Base-by-base conservation (phyloP, 495 filamentous ascomycete species). In the Physcia stellaris region DNA sequence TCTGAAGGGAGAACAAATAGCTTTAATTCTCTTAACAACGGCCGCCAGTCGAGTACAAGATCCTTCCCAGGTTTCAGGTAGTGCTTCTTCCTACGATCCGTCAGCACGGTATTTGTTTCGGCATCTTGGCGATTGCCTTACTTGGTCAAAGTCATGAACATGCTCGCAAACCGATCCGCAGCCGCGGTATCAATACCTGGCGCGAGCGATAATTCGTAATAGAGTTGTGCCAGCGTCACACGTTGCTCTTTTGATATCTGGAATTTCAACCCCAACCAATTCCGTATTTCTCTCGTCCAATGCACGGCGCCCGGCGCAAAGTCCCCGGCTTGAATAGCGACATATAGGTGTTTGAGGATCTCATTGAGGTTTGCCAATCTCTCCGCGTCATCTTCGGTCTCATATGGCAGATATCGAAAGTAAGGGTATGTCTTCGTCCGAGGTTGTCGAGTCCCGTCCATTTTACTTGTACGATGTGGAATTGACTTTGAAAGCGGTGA, bases 261-360 rank as follows among this genome's bases (percentile, higher is more conserved):
- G 54, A 95, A 99, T 62, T 99, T 99, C 53, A 96, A 71, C 6
- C 79, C 79, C 18, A 99, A 67, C 92, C 90, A 99, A 61, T 81
- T 86, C 53, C 85, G 73, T 16, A 99, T 76, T 67, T 96, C 88
- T 48, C 90, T 75, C 38, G 90, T 95, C 92, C 92, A 99, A 59
- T 96, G 87, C 16, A 93, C 68, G 10, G 90, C 90, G 12, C 90
- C 92, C 0, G 90, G 83, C 36, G 79, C 73, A 58, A 96, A 96
- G 56, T 99, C 92, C 24, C 93, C 86, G 12, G 90, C 79, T 55
- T 85, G 78, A 43, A 96, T 71, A 20, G 86, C 70, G 51, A 94
- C 79, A 53, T 93, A 96, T 19, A 99, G 78, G 48, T 93, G 81
- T 50, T 83, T 85, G 50, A 96, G 61, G 41, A 94, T 94, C 58